phyloP scores from a whole-genome alignment of 371 early-diverging fungal species.

The Apophysomyces trapeziformis region DNA sequence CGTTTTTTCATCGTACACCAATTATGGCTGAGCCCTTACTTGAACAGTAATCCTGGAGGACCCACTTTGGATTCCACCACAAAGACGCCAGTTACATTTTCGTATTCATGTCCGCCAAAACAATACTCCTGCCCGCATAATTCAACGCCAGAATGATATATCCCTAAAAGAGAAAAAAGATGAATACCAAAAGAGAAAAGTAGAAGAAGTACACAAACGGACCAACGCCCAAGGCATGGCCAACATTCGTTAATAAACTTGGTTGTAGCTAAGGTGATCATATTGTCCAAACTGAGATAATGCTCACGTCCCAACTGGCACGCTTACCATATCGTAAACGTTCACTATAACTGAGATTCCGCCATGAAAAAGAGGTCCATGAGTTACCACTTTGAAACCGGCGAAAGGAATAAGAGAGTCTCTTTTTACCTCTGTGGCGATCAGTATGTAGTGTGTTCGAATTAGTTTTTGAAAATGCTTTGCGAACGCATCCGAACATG shows the following conservation, averaged over 20 bases:
- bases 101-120: conserved; percentile 68
- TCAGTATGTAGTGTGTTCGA: conserved; percentile 13
- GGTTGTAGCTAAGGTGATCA: conserved; percentile 50
- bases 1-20: not conserved
- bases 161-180: conserved; percentile 38
- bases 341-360: conserved; percentile 50
- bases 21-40: conserved; percentile 39
- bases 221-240: conserved; percentile 65
- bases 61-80: conserved; percentile 60
- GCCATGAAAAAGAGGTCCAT: not conserved
- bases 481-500: conserved; percentile 20
- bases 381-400: not conserved
- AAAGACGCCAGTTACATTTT: conserved; percentile 66
- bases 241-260: conserved; percentile 57
- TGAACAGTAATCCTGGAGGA: conserved; percentile 63
- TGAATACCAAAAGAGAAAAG: not conserved
- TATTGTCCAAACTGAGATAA: not conserved
- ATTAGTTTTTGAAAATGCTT: conserved; percentile 21
- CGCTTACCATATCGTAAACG: conserved; percentile 64
- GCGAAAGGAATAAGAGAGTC: not conserved
- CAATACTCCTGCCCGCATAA: conserved; percentile 66
- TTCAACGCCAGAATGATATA: conserved; percentile 71
- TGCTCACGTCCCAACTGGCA: conserved; percentile 5
- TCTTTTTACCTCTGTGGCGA: conserved; percentile 6
- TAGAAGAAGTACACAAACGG: conserved; percentile 16